Conservation (phyloP, 75 land plant genomes). For the Adiantum capillusveneris region DNA sequence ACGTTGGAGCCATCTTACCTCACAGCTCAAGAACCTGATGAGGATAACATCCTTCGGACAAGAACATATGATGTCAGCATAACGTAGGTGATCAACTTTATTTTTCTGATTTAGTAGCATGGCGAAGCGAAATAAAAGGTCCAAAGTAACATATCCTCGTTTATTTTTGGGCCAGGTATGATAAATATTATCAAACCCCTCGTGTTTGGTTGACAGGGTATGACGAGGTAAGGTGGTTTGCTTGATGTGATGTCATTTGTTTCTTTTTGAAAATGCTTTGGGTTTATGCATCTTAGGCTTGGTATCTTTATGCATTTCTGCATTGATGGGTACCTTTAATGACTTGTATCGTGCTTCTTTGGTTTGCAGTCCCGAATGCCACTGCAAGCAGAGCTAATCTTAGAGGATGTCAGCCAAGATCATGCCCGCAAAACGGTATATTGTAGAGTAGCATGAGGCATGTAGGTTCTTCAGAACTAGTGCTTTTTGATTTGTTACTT, state of each 20-base stretch:
- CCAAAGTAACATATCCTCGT: too few relatives aligned
- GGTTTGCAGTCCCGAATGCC: conserved; percentile 77
- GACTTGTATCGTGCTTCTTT: too few relatives aligned
- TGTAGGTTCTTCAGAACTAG: too few relatives aligned
- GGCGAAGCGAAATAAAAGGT: too few relatives aligned
- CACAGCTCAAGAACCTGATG: conserved; percentile 83
- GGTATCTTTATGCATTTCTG: too few relatives aligned
- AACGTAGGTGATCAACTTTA: conserved; percentile 87
- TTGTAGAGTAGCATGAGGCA: background rate
- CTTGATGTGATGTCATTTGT: too few relatives aligned
- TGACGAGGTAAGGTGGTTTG: conserved; percentile 96
- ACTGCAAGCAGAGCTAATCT: conserved; percentile 82
- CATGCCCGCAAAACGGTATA: conserved; percentile 93
- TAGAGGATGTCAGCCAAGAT: conserved; percentile 99
- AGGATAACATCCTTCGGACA: conserved; percentile 84
- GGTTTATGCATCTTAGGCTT: too few relatives aligned
- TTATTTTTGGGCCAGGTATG: conserved; percentile 57
- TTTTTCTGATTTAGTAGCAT: too few relatives aligned
- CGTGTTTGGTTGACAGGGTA: conserved; percentile 98
- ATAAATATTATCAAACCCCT: conserved; percentile 94
- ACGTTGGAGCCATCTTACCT: conserved; percentile 49
- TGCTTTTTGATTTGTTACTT: too few relatives aligned
- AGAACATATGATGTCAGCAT: conserved; percentile 99
- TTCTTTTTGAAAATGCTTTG: too few relatives aligned
- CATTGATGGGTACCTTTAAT: too few relatives aligned